These are phyloP conservation scores for Pythium diclinum DNA, from an alignment of 352 stramenopile species.

Conservation along the genomic window DNA sequence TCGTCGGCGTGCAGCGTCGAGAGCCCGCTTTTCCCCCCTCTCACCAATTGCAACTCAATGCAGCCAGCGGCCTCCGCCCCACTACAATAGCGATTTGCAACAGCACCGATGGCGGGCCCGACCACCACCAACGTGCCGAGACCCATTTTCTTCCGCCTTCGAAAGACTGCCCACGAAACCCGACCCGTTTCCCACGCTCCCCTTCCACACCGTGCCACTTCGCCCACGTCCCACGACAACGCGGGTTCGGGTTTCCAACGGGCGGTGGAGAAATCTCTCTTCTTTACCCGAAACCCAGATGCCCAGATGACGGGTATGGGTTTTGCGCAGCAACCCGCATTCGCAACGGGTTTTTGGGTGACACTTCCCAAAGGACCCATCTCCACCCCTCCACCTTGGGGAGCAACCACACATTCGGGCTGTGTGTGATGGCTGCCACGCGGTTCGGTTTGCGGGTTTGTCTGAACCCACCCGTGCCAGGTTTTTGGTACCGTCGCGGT, in stretches of 20 bases:
- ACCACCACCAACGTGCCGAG: conserved; percentile 17
- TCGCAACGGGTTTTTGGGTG: conserved; percentile 24
- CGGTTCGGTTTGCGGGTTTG: conserved; percentile 16
- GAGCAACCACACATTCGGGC: conserved; percentile 25
- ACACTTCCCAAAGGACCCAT: conserved; percentile 25
- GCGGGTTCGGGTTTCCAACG: conserved; percentile 16
- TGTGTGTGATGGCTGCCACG: too few relatives aligned
- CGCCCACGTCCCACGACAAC: neutral
- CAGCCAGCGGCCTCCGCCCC: conserved; percentile 17
- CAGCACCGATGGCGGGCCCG: conserved; percentile 6
- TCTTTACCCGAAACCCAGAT: neutral
- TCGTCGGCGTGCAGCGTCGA: conserved; percentile 5
- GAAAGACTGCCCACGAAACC: conserved; percentile 9
- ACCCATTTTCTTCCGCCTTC: conserved; percentile 1
- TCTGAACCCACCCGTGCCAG: conserved; percentile 27
- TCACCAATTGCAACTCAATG: conserved; percentile 36
- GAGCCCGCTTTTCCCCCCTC: conserved; percentile 17
- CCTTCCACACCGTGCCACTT: too few relatives aligned
- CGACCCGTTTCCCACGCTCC: conserved; percentile 1
- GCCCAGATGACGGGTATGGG: conserved; percentile 4
- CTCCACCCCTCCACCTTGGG: conserved; percentile 3
- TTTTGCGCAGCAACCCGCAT: neutral
- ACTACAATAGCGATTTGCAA: conserved; percentile 18
- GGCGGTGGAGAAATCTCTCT: neutral
- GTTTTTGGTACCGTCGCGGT: conserved; percentile 23